Base-by-base conservation (phyloP, 345 rosid genomes). In the Brassica rapa region DNA sequence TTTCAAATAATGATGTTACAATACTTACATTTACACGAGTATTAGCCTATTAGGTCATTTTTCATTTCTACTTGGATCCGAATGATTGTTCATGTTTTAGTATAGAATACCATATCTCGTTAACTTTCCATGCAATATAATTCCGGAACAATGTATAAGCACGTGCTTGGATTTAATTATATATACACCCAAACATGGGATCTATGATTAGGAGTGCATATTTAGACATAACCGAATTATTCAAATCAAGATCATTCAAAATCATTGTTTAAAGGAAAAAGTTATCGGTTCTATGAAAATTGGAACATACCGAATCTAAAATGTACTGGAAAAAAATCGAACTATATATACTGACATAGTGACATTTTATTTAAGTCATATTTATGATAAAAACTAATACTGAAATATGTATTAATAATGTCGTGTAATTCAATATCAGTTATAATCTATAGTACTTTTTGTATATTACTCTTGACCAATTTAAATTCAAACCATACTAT, bases 161-260 rank as follows among this genome's bases (percentile, higher is more conserved):
- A 77, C 56, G 81, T 70, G 43, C 19, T 64, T 25, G 27, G 27
- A 9, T 64, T 33, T 19, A 19, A 19, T 19, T 27, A 53, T 0
- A 15, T 37, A 63, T 71, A 27, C 8, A 63, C 49, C 14, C 41
- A 4, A 29, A 9, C 66, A 1, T n/a, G 19, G 39, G 33, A 9
- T 71, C 27, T 41, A 71, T 77, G 66, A 77, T 77, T 71, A 65
- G 27, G 77, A 78, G 81, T 78, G 77, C 72, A 19, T 30, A 77
- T 71, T 71, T 62, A 19, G 25, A 63, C 59, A 6, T 63, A 77
- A 71, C 12, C 66, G 1, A 71, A 64, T 56, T 3, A 71, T 70
- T 35, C n/a, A 25, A 51, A 14, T 43, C 19, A 49, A 49, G 19
- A 53, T 16, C 59, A 53, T 53, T 53, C 7, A 35, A 25, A 62